Percentiles rank a stretch among this genome's conserved stretches.
Evolutionary conservation across 2,329 filamentous ascomycete species (phyloP).

Genomic region (Xylaria sp.): DNA sequence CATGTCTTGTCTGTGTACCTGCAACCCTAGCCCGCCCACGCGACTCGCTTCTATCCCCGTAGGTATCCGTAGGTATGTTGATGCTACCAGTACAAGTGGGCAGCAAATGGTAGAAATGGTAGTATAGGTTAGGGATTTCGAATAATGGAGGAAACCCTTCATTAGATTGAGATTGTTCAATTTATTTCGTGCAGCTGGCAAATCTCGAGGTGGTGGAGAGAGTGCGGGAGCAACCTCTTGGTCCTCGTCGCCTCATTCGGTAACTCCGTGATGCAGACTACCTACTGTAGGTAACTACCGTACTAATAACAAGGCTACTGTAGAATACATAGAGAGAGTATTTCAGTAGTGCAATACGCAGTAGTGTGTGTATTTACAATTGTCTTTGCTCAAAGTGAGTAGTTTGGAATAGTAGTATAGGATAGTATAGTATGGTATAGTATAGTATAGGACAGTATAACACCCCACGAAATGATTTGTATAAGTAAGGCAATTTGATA

Average conservation of each 20-base stretch:
- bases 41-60: background rate
- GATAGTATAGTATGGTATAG: no score
- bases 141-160: background rate
- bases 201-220: conserved; percentile 20
- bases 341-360: no score
- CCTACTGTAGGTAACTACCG: background rate
- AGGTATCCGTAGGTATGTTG: background rate
- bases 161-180: conserved; percentile 23
- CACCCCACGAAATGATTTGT: conserved; percentile 1
- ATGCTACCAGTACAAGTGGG: background rate
- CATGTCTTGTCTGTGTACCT: no score
- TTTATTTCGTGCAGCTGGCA: conserved; percentile 26
- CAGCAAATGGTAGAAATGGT: background rate
- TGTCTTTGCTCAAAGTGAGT: no score
- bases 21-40: background rate
- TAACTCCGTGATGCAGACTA: no score
- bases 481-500: conserved; percentile 6
- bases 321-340: no score
- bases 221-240: conserved; percentile 3
- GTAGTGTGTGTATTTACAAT: no score
- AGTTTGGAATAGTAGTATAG: no score
- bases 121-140: background rate
- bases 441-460: no score
- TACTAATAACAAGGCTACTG: no score
- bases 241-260: conserved; percentile 10